Conservation (phyloP, 1,139 yeast genomes). For the Taphrina sp. region DNA sequence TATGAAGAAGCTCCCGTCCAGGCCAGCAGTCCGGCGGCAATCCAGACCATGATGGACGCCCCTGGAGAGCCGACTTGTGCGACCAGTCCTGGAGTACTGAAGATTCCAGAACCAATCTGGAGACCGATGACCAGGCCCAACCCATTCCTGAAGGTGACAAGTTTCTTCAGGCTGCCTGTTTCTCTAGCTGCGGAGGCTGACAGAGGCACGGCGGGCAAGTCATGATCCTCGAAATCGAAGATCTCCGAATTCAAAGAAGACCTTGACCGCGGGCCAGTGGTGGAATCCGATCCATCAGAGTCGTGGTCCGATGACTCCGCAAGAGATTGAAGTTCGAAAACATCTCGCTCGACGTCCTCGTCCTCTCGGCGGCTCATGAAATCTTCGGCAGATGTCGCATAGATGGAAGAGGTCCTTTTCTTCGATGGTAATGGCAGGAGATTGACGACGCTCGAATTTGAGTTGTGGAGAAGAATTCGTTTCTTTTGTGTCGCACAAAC, state of each 20-base stretch:
- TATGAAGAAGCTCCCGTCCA: constrained; percentile 51
- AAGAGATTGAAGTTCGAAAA: constrained; percentile 45
- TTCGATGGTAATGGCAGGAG: too few species aligned
- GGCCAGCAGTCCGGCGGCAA: constrained; percentile 47
- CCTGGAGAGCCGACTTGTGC: constrained; percentile 48
- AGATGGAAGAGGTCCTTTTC: too few species aligned
- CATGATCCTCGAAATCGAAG: constrained; percentile 42
- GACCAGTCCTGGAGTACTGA: constrained; percentile 49
- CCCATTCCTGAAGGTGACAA: constrained; percentile 46
- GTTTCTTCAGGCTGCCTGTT: constrained; percentile 44
- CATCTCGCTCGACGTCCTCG: constrained; percentile 39
- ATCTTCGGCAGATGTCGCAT: too few species aligned
- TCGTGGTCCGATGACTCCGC: constrained; percentile 41
- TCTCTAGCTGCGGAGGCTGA: constrained; percentile 38
- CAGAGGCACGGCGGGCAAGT: constrained; percentile 43
- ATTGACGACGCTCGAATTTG: too few species aligned
- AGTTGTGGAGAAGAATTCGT: too few species aligned
- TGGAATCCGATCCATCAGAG: constrained; percentile 36
- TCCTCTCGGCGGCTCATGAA: too few species aligned
- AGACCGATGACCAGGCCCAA: constrained; percentile 48
- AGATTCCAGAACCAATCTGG: constrained; percentile 50
- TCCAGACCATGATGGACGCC: constrained; percentile 47
- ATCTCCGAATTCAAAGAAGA: constrained; percentile 39
- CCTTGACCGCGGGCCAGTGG: constrained; percentile 38
- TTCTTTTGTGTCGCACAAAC: too few species aligned